Base-by-base conservation (phyloP, 306 rosid genomes). In the Heteromeles arbutifolia region DNA sequence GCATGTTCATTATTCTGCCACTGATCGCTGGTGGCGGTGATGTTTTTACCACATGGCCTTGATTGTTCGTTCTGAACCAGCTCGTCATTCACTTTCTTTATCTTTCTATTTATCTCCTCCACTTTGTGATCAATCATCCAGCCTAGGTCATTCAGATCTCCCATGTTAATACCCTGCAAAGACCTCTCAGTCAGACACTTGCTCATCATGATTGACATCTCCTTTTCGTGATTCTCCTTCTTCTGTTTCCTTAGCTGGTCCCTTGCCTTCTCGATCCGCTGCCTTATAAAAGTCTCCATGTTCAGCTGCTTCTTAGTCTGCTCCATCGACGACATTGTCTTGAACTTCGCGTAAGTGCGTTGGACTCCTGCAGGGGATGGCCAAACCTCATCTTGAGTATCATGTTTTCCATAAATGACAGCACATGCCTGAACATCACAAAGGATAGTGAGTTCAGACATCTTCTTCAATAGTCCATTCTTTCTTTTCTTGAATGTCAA, bases 401-500 rank as follows among this genome's bases (percentile, higher is more conserved):
- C 77, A 57, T 69, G 77, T n/a, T 85, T 81, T n/a, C 77, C 77
- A 8, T 69, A 69, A 61, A 90, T 75, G 6, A 90, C 57, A n/a
- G 90, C 86, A n/a, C 90, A 90, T 0, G 87, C 87, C 1, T 84
- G 61, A 61, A 87, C 74, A 4, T 82, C 90, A 41, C 61, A 56
- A 56, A 56, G 61, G n/a, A 21, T 56, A n/a, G 12, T 56, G 24
- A 56, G 8, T 50, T 50, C 56, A 50, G 8, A 13, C 5, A 50
- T 50, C 56, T 50, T 50, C 19, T 50, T 50, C 56, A 50, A 0
- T 13, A 50, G 19, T 13, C 56, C 56, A 21, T 50, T 50, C n/a
- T 50, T 50, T n/a, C 56, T 50, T 50, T 50, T 50, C 56, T 50
- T 50, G 56, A 50, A 50, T 1, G 56, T 17, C 15, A 18, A 5